These are phyloP conservation scores for Eremothecium coryli DNA, from an alignment of 1,139 yeast species.

Conservation along the genomic window DNA sequence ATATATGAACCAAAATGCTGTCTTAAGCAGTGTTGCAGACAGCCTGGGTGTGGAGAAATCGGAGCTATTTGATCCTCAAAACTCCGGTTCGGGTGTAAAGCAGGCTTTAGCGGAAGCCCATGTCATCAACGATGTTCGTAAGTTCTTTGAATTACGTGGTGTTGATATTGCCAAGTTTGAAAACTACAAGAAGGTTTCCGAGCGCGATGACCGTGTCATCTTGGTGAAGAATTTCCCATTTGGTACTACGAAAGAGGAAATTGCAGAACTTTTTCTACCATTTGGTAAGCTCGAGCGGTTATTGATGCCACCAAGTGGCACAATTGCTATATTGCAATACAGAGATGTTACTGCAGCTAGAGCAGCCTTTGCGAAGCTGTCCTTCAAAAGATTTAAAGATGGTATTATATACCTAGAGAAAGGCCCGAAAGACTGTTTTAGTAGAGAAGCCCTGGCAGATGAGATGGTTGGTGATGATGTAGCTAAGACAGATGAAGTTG, in stretches of 20 bases:
- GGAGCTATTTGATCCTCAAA: slow-evolving; percentile 79
- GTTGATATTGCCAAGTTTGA: slow-evolving; percentile 72
- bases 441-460: slow-evolving; percentile 40
- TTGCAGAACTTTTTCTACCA: slow-evolving; percentile 70
- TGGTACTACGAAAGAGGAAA: slow-evolving; percentile 71
- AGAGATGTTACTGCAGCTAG: slow-evolving; percentile 78
- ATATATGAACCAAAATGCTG: slow-evolving; percentile 86
- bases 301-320: slow-evolving; percentile 94
- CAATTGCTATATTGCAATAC: slow-evolving; percentile 91
- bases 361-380: slow-evolving; percentile 77
- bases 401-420: slow-evolving; percentile 83
- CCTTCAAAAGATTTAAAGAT: slow-evolving; percentile 80
- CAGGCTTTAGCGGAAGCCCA: slow-evolving; percentile 98
- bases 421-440: slow-evolving; percentile 81
- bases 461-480: slow-evolving; percentile 31
- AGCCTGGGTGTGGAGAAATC: slow-evolving; percentile 77
- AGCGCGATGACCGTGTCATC: slow-evolving; percentile 72
- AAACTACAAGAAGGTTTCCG: slow-evolving; percentile 37
- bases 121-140: slow-evolving; percentile 83
- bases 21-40: slow-evolving; percentile 78
- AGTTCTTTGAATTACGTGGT: slow-evolving; percentile 75
- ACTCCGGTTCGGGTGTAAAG: slow-evolving; percentile 84
- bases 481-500: slow-evolving; percentile 26
- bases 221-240: slow-evolving; percentile 84
- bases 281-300: slow-evolving; percentile 74